Conservation (phyloP, 495 filamentous ascomycete species). For the Lophium mytilinum region DNA sequence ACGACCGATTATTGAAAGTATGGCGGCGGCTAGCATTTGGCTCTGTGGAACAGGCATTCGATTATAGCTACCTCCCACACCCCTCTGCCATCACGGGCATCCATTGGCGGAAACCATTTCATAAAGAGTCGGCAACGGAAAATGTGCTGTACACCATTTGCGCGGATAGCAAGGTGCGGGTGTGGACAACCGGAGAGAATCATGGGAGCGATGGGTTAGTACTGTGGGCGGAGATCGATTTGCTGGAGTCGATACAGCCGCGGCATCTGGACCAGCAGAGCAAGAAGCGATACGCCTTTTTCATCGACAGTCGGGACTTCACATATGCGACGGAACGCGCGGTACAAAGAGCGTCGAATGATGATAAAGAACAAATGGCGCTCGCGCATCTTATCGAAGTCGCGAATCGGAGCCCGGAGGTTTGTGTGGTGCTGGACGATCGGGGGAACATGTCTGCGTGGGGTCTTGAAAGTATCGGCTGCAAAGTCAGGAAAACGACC, state of each 20-base stretch:
- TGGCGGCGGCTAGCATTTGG: constrained; percentile 88
- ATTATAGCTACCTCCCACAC: constrained; percentile 83
- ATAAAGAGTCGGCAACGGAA: constrained; percentile 69
- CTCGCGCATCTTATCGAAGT: constrained; percentile 81
- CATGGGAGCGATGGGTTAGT: constrained; percentile 64
- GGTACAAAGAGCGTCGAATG: constrained; percentile 50
- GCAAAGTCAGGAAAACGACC: constrained; percentile 56
- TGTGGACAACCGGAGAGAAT: constrained; percentile 74
- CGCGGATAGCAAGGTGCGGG: constrained; percentile 69
- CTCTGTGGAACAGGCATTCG: constrained; percentile 74
- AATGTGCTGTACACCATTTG: constrained; percentile 93
- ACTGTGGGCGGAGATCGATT: constrained; percentile 77
- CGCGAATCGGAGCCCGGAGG: constrained; percentile 76
- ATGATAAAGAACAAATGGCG: constrained; percentile 57
- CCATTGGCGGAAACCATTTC: constrained; percentile 73
- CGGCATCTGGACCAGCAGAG: constrained; percentile 31
- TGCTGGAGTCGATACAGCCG: constrained; percentile 63
- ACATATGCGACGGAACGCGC: constrained; percentile 66
- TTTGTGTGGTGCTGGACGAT: constrained; percentile 79
- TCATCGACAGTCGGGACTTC: constrained; percentile 80
- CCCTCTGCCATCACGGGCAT: constrained; percentile 69
- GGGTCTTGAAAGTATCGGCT: constrained; percentile 85
- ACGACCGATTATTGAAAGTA: constrained; percentile 82
- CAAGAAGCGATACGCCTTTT: constrained; percentile 61
- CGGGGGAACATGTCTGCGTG: constrained; percentile 85